Percentiles rank a stretch among this genome's conserved stretches.
These are phyloP conservation scores for Sphagnum tenellum DNA, from an alignment of 225 moss, liverwort and hornwort species.

Conservation along the genomic window DNA sequence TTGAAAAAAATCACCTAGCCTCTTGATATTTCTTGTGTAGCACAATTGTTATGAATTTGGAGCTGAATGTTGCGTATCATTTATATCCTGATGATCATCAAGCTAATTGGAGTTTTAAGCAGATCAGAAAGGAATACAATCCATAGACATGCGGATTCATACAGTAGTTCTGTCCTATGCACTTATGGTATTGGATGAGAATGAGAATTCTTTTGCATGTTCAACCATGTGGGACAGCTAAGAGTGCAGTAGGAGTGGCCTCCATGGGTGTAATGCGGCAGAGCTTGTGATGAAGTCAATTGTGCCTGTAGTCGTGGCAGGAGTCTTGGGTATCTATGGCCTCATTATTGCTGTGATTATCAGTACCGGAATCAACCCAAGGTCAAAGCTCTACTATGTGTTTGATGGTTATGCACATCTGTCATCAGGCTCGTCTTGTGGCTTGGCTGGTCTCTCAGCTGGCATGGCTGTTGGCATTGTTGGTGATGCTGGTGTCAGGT, in stretches of 20 bases:
- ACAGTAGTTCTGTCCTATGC: neutral
- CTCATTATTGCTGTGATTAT: slow-evolving; percentile 8
- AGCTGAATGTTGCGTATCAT: too few relatives aligned
- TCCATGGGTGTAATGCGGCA: slow-evolving; percentile 5
- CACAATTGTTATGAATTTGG: too few relatives aligned
- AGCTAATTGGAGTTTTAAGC: too few relatives aligned
- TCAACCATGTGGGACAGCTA: slow-evolving; percentile 5
- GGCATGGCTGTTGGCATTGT: slow-evolving; percentile 5
- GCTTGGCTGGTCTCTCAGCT: slow-evolving; percentile 4
- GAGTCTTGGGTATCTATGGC: slow-evolving; percentile 8
- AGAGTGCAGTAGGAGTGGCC: slow-evolving; percentile 8
- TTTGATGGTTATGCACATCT: slow-evolving; percentile 10
- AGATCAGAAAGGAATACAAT: too few relatives aligned
- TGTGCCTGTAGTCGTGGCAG: slow-evolving; percentile 7
- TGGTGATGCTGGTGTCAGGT: slow-evolving; percentile 10
- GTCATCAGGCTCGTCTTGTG: slow-evolving; percentile 5
- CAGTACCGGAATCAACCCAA: slow-evolving; percentile 6
- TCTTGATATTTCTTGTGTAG: too few relatives aligned
- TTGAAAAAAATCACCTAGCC: too few relatives aligned
- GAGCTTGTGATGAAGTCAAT: slow-evolving; percentile 7
- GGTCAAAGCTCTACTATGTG: slow-evolving; percentile 4
- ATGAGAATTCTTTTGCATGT: neutral
- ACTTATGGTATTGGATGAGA: neutral
- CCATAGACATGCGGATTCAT: too few relatives aligned
- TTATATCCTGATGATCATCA: too few relatives aligned